phyloP scores from a whole-genome alignment of 1,139 yeast species.

The Taphrina communis region DNA sequence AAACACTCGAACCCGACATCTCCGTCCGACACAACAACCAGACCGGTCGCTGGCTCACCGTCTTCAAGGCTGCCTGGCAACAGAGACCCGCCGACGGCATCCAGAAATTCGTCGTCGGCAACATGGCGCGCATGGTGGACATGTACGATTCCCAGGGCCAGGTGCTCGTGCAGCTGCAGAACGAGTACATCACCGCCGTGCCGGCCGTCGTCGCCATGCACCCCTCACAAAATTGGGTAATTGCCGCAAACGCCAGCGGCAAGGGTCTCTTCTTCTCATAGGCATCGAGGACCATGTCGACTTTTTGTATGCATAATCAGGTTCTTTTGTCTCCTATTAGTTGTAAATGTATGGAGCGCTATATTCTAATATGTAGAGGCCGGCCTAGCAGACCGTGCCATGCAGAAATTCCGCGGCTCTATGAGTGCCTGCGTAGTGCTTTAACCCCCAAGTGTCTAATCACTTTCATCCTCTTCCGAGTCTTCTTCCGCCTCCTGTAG shows the following conservation, averaged over 20 bases:
- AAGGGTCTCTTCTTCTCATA: constrained; percentile 52
- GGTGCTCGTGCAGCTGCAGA: constrained; percentile 74
- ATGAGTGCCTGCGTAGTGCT: not conserved
- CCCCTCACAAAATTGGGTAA: constrained; percentile 84
- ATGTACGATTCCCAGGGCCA: constrained; percentile 76
- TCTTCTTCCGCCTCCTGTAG: constrained; percentile 37
- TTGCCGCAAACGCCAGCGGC: constrained; percentile 96
- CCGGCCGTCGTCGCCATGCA: constrained; percentile 89
- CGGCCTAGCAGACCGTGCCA: not conserved
- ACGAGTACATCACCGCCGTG: constrained; percentile 73
- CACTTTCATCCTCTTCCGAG: constrained; percentile 28
- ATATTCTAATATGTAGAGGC: not conserved
- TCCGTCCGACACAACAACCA: constrained; percentile 83
- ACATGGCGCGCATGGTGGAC: constrained; percentile 87
- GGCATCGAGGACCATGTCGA: no score
- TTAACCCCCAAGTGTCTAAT: not conserved
- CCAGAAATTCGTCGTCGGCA: constrained; percentile 86
- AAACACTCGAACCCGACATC: constrained; percentile 18
- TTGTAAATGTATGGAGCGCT: not conserved
- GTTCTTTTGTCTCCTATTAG: not conserved
- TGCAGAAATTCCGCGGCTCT: not conserved
- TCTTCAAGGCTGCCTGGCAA: constrained; percentile 86
- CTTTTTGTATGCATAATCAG: not conserved
- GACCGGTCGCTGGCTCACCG: constrained; percentile 95
- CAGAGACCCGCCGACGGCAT: constrained; percentile 68